These are phyloP conservation scores for Aspergillus sp. DNA, from an alignment of 2,329 filamentous ascomycete genomes.

Conservation along the genomic window DNA sequence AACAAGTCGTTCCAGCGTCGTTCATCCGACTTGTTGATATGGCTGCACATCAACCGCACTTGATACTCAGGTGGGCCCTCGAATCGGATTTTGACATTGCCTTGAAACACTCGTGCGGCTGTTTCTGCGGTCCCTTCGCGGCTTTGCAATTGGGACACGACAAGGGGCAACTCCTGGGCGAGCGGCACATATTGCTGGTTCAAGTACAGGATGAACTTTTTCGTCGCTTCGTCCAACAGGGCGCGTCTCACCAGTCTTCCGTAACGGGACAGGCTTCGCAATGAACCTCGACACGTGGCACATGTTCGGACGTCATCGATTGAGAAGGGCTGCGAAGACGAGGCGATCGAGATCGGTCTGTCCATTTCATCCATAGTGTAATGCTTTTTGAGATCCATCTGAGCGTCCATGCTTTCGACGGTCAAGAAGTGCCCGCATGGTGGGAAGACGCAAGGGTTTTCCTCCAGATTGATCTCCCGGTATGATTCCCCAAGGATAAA, in stretches of 20 bases:
- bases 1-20: slow-evolving; percentile 16
- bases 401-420: slow-evolving; percentile 50
- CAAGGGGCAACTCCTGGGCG: slow-evolving; percentile 20
- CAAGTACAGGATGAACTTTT: slow-evolving; percentile 53
- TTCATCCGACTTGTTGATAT: slow-evolving; percentile 13
- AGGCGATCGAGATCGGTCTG: slow-evolving; percentile 14
- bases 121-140: no score
- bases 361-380: slow-evolving; percentile 19
- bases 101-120: no score
- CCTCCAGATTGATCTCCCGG: slow-evolving; percentile 47
- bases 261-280: slow-evolving; percentile 52
- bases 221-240: slow-evolving; percentile 53
- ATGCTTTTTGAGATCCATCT: slow-evolving; percentile 43
- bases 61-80: slow-evolving; percentile 10
- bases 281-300: slow-evolving; percentile 50
- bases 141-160: slow-evolving; percentile 18
- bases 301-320: slow-evolving; percentile 44
- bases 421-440: slow-evolving; percentile 57
- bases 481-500: slow-evolving; percentile 48
- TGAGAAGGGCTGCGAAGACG: slow-evolving; percentile 40
- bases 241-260: slow-evolving; percentile 52
- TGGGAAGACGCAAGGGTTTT: slow-evolving; percentile 53
- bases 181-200: slow-evolving; percentile 37
- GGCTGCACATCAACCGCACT: slow-evolving; percentile 13
- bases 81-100: neutral